Conservation (phyloP, 345 rosid species). For the Brassica napus region DNA sequence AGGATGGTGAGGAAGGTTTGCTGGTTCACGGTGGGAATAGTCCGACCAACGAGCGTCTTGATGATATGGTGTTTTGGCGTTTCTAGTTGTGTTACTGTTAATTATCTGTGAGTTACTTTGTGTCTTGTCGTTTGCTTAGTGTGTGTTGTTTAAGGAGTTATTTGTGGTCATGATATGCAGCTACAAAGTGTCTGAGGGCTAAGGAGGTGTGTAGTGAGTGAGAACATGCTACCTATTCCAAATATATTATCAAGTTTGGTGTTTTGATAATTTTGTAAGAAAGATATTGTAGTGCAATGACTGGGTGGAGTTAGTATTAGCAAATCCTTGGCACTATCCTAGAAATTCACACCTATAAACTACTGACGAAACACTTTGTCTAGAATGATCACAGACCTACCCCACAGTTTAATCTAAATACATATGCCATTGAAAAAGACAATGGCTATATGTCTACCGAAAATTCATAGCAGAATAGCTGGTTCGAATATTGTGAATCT, state of each 20-base stretch:
- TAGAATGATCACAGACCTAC: not conserved
- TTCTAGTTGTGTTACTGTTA: slow-evolving; percentile 11
- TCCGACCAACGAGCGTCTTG: slow-evolving; percentile 38
- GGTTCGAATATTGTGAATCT: no score
- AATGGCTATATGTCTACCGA: no score
- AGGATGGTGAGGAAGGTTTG: slow-evolving; percentile 33
- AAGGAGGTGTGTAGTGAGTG: slow-evolving; percentile 7
- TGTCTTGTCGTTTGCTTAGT: not conserved
- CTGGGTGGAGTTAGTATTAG: not conserved
- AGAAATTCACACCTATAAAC: not conserved
- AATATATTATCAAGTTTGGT: slow-evolving; percentile 2
- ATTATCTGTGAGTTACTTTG: not conserved
- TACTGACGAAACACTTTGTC: not conserved
- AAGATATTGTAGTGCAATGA: not conserved
- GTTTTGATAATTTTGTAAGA: not conserved
- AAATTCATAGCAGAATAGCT: no score
- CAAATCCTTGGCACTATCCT: not conserved
- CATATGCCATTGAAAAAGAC: no score
- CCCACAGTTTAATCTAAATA: not conserved
- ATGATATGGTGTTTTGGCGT: slow-evolving; percentile 37
- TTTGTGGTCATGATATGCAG: not conserved
- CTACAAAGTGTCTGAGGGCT: not conserved
- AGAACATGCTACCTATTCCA: not conserved
- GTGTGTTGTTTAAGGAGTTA: not conserved
- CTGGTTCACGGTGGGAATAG: slow-evolving; percentile 42